Percentiles rank a stretch among this genome's conserved stretches.
Evolutionary conservation across 148 eudicot genomes (phyloP).

Genomic region (Dysphania ambrosioides): DNA sequence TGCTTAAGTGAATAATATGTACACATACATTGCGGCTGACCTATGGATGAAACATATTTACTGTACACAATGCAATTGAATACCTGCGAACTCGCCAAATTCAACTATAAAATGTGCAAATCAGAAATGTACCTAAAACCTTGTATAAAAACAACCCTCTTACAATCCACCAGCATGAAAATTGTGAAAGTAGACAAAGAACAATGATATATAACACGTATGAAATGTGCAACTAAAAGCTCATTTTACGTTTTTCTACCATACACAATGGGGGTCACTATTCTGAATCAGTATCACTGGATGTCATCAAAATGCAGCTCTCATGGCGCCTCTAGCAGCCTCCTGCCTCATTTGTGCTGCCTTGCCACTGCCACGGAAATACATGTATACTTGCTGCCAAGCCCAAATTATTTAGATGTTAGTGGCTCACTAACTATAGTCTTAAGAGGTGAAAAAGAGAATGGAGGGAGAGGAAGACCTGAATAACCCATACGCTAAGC

Average conservation of each 20-base stretch:
- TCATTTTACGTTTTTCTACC: constrained; percentile 21
- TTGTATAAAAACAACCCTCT: constrained; percentile 15
- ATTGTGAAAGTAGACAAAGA: background rate
- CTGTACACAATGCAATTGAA: background rate
- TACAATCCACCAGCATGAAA: constrained; percentile 7
- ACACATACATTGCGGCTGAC: background rate
- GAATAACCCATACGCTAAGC: constrained; percentile 85
- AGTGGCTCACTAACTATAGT: background rate
- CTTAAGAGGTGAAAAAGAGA: background rate
- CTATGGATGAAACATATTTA: background rate
- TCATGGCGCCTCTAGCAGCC: constrained; percentile 69
- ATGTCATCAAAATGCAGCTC: constrained; percentile 48
- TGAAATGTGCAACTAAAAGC: constrained; percentile 19
- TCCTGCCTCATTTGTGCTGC: constrained; percentile 67
- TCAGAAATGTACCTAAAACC: constrained; percentile 22
- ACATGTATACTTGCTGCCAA: constrained; percentile 86
- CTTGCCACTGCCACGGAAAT: constrained; percentile 78
- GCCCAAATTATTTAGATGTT: background rate
- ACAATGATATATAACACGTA: constrained; percentile 17
- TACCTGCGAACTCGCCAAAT: background rate
- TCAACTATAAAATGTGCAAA: constrained; percentile 14
- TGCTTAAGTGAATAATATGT: background rate
- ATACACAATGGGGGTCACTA: constrained; percentile 24
- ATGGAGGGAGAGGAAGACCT: constrained; percentile 42
- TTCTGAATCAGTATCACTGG: constrained; percentile 5